phyloP scores from a whole-genome alignment of 2,329 filamentous ascomycete species.

The Stylonectria norvegica region DNA sequence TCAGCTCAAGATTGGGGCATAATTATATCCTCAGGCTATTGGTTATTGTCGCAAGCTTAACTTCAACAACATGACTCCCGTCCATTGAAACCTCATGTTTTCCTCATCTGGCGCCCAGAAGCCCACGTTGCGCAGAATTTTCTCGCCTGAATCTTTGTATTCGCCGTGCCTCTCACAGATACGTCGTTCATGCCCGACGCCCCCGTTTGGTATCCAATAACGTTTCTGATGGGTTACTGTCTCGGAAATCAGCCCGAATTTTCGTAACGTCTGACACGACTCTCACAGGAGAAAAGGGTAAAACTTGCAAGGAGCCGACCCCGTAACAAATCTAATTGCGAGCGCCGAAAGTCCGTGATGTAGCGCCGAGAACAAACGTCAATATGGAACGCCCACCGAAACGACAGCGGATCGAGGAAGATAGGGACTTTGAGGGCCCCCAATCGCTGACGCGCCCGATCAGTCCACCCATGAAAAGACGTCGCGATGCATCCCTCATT shows the following conservation, averaged over 20 bases:
- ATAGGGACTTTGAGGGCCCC: slow-evolving; percentile 9
- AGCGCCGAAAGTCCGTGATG: no score
- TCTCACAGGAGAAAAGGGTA: neutral
- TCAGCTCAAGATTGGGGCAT: no score
- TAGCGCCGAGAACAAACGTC: neutral
- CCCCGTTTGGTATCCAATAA: neutral
- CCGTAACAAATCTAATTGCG: no score
- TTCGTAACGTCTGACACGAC: neutral
- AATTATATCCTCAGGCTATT: no score
- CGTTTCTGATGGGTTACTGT: neutral
- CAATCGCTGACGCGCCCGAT: slow-evolving; percentile 38
- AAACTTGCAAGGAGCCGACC: no score
- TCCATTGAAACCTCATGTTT: no score
- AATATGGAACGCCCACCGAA: slow-evolving; percentile 33
- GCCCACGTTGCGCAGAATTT: no score
- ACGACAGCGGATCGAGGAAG: slow-evolving; percentile 25
- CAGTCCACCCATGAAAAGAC: slow-evolving; percentile 44
- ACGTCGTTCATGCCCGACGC: neutral
- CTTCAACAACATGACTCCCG: no score
- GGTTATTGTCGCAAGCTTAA: no score
- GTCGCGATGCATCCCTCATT: slow-evolving; percentile 26
- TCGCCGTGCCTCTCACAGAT: neutral
- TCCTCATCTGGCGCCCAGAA: no score
- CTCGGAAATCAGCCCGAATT: neutral
- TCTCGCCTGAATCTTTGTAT: no score